phyloP scores from a whole-genome alignment of 257 asterid species.

The Oldenlandia corymbosa region DNA sequence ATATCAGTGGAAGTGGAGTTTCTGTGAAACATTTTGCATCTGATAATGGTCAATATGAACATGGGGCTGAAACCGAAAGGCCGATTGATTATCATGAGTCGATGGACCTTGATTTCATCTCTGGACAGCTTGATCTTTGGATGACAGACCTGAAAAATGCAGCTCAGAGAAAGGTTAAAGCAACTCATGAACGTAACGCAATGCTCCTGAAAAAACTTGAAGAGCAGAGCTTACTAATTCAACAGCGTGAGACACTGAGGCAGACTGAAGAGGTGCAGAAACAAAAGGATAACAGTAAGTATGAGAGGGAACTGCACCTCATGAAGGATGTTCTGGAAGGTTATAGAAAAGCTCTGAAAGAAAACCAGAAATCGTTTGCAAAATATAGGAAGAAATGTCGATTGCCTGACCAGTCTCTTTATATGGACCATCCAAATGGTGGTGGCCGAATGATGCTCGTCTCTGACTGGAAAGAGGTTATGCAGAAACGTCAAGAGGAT shows the following conservation, averaged over 20 bases:
- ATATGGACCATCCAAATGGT: constrained; percentile 14
- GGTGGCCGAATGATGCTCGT: constrained; percentile 9
- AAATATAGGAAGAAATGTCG: constrained; percentile 5
- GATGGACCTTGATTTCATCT: constrained; percentile 6
- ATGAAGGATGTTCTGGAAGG: not conserved
- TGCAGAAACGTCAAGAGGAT: not conserved
- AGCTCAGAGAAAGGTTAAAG: not conserved
- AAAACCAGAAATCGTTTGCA: not conserved
- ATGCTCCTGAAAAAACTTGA: constrained; percentile 9
- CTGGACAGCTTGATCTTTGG: constrained; percentile 8
- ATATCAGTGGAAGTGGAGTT: not conserved
- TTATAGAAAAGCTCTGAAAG: constrained; percentile 5
- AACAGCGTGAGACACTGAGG: not conserved
- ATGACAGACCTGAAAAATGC: constrained; percentile 1
- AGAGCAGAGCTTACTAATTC: not conserved
- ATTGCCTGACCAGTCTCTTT: constrained; percentile 10
- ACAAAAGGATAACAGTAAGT: not conserved
- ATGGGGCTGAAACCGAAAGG: not conserved
- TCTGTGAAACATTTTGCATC: constrained; percentile 1
- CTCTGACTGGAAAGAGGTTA: not conserved
- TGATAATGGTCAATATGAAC: not conserved
- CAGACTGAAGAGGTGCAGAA: not conserved
- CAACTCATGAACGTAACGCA: not conserved
- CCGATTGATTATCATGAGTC: not conserved
- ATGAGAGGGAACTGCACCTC: constrained; percentile 5